Percentiles rank a stretch among this genome's conserved stretches.
phyloP scores from a whole-genome alignment of 2,329 filamentous ascomycete genomes.

The Podosphaera aphanis region DNA sequence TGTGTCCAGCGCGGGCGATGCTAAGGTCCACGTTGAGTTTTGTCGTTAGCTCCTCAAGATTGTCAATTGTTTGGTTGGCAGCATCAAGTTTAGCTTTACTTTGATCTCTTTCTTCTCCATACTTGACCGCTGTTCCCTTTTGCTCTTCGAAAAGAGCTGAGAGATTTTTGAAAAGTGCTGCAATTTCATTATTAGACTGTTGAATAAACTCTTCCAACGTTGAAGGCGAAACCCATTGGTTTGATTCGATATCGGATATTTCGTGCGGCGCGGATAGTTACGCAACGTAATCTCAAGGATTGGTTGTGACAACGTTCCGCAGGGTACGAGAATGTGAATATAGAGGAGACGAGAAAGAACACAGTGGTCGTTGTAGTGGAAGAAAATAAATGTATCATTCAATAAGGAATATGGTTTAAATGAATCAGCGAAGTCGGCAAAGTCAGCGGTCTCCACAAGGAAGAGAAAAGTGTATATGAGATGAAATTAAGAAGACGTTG shows the following conservation, averaged over 20 bases:
- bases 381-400: no score
- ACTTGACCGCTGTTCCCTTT: neutral
- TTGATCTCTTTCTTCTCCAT: neutral
- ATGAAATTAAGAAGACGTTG: no score
- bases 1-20: neutral
- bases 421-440: no score
- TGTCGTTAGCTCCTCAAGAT: neutral
- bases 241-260: neutral
- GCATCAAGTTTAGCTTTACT: neutral
- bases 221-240: neutral
- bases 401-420: no score
- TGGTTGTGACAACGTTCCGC: no score
- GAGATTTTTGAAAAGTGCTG: neutral
- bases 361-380: no score
- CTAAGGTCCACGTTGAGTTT: neutral
- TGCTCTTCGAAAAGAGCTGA: neutral
- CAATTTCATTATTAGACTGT: neutral
- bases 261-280: neutral
- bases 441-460: no score
- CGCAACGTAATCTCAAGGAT: neutral
- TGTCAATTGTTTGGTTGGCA: neutral
- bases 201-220: neutral
- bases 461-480: no score
- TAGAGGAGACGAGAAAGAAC: no score
- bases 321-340: no score